A percentile compares a stretch with the other conserved stretches of the same genome.
Evolutionary conservation across 306 rosid species (phyloP).

Genomic region (Quercus robur): DNA sequence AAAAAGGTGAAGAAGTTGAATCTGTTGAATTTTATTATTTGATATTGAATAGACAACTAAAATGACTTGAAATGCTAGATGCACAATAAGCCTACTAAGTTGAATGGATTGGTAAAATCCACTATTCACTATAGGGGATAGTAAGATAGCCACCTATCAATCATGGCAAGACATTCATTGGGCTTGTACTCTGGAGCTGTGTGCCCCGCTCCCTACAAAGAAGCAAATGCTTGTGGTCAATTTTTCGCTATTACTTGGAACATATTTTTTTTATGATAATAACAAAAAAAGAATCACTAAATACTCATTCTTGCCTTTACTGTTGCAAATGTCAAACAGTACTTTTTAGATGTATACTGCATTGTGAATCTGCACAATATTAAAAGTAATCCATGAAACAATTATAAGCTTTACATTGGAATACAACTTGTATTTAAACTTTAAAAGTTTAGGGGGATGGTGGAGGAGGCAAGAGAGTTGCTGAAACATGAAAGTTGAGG

Average conservation of each 20-base stretch:
- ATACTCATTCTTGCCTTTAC: conserved; percentile 30
- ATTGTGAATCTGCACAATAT: conserved; percentile 21
- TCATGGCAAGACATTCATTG: conserved; percentile 16
- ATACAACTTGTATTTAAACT: too few relatives aligned
- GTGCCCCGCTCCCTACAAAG: conserved; percentile 22
- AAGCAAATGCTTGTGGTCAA: neutral
- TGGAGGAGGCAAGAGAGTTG: neutral
- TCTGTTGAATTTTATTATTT: neutral
- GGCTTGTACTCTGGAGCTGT: conserved; percentile 38
- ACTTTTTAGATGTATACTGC: neutral
- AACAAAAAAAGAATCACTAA: too few relatives aligned
- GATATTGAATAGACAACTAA: neutral
- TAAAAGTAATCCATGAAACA: neutral
- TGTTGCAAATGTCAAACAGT: conserved; percentile 36
- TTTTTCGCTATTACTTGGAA: neutral
- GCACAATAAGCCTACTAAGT: neutral
- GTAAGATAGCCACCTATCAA: conserved; percentile 14
- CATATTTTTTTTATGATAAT: too few relatives aligned
- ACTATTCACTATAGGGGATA: neutral
- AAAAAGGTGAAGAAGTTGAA: too few relatives aligned
- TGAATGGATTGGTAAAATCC: neutral
- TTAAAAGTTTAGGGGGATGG: too few relatives aligned
- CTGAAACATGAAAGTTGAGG: neutral
- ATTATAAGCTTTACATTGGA: neutral
- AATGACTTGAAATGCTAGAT: neutral